These are phyloP conservation scores for Pseudogymnoascus sp. DNA, from an alignment of 2,329 filamentous ascomycete genomes.

Conservation along the genomic window DNA sequence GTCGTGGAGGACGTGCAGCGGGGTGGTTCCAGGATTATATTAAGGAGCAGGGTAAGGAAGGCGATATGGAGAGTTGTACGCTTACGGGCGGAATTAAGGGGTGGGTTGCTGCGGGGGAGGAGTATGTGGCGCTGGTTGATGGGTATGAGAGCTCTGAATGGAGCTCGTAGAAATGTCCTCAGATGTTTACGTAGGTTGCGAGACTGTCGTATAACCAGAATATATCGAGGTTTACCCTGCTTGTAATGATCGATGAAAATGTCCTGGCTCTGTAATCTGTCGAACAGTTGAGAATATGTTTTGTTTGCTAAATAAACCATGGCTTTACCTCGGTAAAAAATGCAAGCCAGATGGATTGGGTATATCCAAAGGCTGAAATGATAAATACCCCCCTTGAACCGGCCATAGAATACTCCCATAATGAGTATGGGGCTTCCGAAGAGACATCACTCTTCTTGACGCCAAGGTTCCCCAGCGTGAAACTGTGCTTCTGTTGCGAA, in stretches of 20 bases:
- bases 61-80: slow-evolving; percentile 26
- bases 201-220: neutral
- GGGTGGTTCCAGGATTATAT: slow-evolving; percentile 33
- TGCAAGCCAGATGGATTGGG: no score
- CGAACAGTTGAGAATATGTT: neutral
- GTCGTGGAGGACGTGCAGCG: slow-evolving; percentile 30
- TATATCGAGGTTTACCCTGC: neutral
- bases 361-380: no score
- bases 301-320: no score
- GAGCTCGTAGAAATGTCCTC: neutral
- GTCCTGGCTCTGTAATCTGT: neutral
- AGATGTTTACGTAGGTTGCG: neutral
- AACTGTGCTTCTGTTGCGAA: neutral
- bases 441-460: neutral
- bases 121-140: slow-evolving; percentile 27
- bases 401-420: no score
- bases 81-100: slow-evolving; percentile 30
- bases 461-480: neutral
- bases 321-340: no score
- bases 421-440: neutral
- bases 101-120: slow-evolving; percentile 28
- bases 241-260: neutral
- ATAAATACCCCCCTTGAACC: no score
- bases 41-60: slow-evolving; percentile 20
- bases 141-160: slow-evolving; percentile 25